A percentile compares a stretch with the other conserved stretches of the same genome.
phyloP scores from a whole-genome alignment of 192 early-diverging fungal species.

The Gryganskiella cystojenkinii region DNA sequence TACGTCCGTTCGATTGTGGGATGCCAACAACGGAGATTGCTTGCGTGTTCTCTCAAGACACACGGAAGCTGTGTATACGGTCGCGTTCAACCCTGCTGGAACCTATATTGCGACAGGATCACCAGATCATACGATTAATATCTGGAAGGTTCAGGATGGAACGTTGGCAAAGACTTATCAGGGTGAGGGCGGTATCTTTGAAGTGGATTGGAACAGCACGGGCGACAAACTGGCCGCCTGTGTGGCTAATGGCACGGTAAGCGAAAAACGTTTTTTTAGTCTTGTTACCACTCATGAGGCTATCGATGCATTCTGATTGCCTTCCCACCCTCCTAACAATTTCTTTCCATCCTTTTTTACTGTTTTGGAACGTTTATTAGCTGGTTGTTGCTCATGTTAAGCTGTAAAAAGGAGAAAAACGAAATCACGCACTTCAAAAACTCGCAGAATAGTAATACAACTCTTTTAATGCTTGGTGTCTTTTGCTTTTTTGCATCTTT shows the following conservation, averaged over 20 bases:
- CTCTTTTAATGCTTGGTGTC: too few species aligned
- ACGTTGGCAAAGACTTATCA: slow-evolving; percentile 63
- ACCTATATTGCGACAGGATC: slow-evolving; percentile 78
- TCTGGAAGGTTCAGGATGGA: slow-evolving; percentile 75
- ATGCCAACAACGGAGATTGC: slow-evolving; percentile 74
- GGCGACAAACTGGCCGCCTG: slow-evolving; percentile 67
- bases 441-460: too few species aligned
- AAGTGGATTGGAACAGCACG: slow-evolving; percentile 67
- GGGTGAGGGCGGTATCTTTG: slow-evolving; percentile 68
- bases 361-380: not conserved
- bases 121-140: slow-evolving; percentile 80
- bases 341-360: too few species aligned
- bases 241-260: slow-evolving; percentile 64
- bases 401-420: slow-evolving; percentile 6
- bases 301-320: too few species aligned
- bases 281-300: not conserved
- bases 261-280: not conserved
- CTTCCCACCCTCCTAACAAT: too few species aligned
- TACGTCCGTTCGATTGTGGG: slow-evolving; percentile 87
- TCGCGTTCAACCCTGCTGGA: slow-evolving; percentile 84
- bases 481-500: not conserved
- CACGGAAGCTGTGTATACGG: slow-evolving; percentile 73
- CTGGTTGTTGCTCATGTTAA: slow-evolving; percentile 48
- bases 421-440: too few species aligned
- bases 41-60: slow-evolving; percentile 77